Conservation (phyloP, 1,284 basidiomycete species). For the Malassezia caprae region DNA sequence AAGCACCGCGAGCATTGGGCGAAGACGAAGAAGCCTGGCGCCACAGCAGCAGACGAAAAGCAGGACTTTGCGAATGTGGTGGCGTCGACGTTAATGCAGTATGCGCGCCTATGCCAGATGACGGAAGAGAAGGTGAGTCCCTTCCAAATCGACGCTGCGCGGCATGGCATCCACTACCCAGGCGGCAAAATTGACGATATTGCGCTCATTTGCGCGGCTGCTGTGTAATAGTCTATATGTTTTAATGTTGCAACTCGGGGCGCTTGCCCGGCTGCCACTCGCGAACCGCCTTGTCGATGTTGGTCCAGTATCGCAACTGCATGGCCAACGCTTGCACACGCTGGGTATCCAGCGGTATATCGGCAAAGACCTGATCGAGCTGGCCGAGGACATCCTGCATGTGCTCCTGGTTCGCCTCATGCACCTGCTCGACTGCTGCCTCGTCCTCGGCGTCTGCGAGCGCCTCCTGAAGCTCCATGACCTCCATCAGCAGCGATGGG, state of each 20-base stretch:
- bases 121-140: conserved; percentile 61
- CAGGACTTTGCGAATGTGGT: conserved; percentile 33
- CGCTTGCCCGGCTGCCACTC: conserved; percentile 41
- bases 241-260: conserved; percentile 34
- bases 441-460: conserved; percentile 32
- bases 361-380: conserved; percentile 27
- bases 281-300: conserved; percentile 40
- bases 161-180: conserved; percentile 46
- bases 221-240: conserved; percentile 6
- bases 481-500: conserved; percentile 40
- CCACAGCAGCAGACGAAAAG: conserved; percentile 24
- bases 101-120: conserved; percentile 26
- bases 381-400: conserved; percentile 20
- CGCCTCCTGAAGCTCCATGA: conserved; percentile 41
- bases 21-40: conserved; percentile 16
- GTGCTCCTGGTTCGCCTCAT: conserved; percentile 23
- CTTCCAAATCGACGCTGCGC: conserved; percentile 37
- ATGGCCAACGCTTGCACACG: conserved; percentile 25
- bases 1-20: conserved; percentile 29
- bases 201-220: conserved; percentile 50
- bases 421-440: conserved; percentile 29
- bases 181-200: conserved; percentile 52
- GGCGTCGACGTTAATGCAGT: conserved; percentile 30
- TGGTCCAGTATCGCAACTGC: conserved; percentile 43
- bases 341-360: conserved; percentile 22